A percentile compares a stretch with the other conserved stretches of the same genome.
Conservation (phyloP, 23 red algal species). For the Pyropia haitanensis region DNA sequence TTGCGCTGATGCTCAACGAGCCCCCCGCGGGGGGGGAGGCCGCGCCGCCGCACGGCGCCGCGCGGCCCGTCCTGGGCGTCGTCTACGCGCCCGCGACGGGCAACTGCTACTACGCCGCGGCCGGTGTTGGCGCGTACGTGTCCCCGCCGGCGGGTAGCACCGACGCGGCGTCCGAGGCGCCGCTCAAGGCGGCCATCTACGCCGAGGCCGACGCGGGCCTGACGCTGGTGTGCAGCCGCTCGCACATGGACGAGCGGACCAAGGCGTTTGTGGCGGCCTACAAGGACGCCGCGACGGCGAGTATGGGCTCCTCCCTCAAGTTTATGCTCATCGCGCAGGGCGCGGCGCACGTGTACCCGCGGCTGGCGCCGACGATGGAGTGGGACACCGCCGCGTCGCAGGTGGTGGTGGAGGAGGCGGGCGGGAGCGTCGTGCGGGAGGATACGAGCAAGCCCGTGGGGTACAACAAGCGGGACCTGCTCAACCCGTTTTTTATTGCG, state of each 20-base stretch:
- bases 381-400: slow-evolving; percentile 81
- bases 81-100: slow-evolving; percentile 49
- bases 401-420: slow-evolving; percentile 70
- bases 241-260: slow-evolving; percentile 56
- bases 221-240: slow-evolving; percentile 42
- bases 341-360: slow-evolving; percentile 63
- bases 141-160: not conserved
- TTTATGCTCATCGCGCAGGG: slow-evolving; percentile 67
- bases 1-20: slow-evolving; percentile 36
- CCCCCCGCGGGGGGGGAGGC: slow-evolving; percentile 1
- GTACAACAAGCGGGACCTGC: slow-evolving; percentile 63
- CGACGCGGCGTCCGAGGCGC: not conserved
- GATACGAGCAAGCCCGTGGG: slow-evolving; percentile 57
- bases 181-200: slow-evolving; percentile 32
- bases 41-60: slow-evolving; percentile 7
- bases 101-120: slow-evolving; percentile 26
- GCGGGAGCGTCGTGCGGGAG: slow-evolving; percentile 31
- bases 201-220: slow-evolving; percentile 31
- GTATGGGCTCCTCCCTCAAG: slow-evolving; percentile 71
- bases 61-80: slow-evolving; percentile 53
- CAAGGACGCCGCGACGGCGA: slow-evolving; percentile 39
- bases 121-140: slow-evolving; percentile 31
- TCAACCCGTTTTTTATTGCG: slow-evolving; percentile 65
- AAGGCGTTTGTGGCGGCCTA: slow-evolving; percentile 31
- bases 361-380: slow-evolving; percentile 78